Evolutionary conservation across 441 rosid species (phyloP), one percentile per base, ranked within the genome.

Genomic region (Omphalea diandra): DNA sequence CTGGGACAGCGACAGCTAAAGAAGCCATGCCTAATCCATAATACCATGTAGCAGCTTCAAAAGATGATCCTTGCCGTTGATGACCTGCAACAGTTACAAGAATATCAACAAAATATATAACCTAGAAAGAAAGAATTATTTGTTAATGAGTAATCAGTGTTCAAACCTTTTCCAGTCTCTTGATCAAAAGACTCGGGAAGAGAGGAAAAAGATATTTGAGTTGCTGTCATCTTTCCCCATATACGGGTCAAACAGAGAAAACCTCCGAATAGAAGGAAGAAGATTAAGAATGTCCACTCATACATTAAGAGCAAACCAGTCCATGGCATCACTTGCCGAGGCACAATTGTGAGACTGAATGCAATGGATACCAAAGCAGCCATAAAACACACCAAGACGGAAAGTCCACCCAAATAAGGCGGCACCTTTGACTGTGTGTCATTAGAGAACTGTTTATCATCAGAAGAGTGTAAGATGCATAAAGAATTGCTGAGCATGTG

Each of bases 251-350:
- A 76, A 79, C 82, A 88, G 65, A 94, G 87, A 79, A 83, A 94
- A 68, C 88, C 85, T 75, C 99, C 96, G 49, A 85, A 94, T 69
- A 87, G 75, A 31, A 92, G 73, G 73, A 74, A 79, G 87, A 90
- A 94, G 79, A 83, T 77, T 7, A 96, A 77, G 73, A 92, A 89
- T 0, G 96, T 90, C 99, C 96, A 92, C 79, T 90, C 98, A 55
- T 87, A 94, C 79, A 90, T 74, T 83, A 94, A 81, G 46, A 90
- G 76, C 85, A 94, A 74, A 73, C 99, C 99, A 67, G 97, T 94
- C 99, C 97, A 92, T n/a, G 98, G 99, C 86, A 70, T 85, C 79
- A 90, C 90, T 87, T 94, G 99, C 35, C 82, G 88, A 38, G 98
- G 99, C 69, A 90, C 94, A 69, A 92, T 83, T 64, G 78, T 60